Conservation (phyloP, 257 asterid species). For the Penstemon eatonii region DNA sequence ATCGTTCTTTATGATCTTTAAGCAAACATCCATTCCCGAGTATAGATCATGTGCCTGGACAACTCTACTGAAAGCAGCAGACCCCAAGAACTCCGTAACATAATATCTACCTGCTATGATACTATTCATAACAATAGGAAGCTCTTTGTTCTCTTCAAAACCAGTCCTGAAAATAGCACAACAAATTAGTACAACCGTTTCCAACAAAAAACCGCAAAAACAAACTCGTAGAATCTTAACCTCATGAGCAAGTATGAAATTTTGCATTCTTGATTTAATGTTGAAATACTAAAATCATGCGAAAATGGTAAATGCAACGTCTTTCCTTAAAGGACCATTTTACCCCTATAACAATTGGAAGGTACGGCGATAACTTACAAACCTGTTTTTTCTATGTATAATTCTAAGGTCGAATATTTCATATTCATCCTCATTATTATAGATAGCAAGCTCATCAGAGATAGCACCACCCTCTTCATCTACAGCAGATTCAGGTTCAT, state of each 20-base stretch:
- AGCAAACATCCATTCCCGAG: constrained; percentile 76
- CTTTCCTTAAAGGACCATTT: too few species aligned
- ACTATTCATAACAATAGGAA: constrained; percentile 68
- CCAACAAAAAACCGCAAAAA: constrained; percentile 43
- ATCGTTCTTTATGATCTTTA: constrained; percentile 88
- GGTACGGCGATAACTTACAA: constrained; percentile 22
- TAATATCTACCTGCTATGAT: constrained; percentile 72
- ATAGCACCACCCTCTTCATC: constrained; percentile 46
- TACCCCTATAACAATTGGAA: not conserved
- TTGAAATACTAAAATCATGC: too few species aligned
- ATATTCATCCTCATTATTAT: constrained; percentile 57
- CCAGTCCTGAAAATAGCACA: constrained; percentile 80
- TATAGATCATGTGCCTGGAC: constrained; percentile 80
- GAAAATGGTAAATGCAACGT: too few species aligned
- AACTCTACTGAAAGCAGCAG: constrained; percentile 93
- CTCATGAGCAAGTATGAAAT: not conserved
- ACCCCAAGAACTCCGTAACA: constrained; percentile 75
- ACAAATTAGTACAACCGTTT: constrained; percentile 51
- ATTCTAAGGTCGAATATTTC: constrained; percentile 69
- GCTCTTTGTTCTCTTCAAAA: constrained; percentile 81
- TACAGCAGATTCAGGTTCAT: constrained; percentile 38
- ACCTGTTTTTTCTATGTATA: constrained; percentile 91
- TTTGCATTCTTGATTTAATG: too few species aligned
- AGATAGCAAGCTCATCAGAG: constrained; percentile 54
- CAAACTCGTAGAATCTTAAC: not conserved